Conservation (phyloP, 805 yeast genomes). For the Yarrowia sp. region DNA sequence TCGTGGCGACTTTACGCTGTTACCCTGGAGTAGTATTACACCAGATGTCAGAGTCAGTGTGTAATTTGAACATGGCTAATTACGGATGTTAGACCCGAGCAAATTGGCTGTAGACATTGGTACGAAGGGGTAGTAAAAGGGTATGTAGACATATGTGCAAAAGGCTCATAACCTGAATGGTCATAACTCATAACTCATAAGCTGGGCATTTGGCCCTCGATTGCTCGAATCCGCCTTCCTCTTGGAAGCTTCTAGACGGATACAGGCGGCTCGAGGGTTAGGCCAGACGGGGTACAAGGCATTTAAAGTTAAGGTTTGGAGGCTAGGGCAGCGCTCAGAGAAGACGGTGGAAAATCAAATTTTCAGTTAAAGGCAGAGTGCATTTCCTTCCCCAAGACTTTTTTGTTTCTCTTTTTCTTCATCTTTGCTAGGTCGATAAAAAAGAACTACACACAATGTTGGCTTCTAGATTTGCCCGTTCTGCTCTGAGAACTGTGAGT, state of each 20-base stretch:
- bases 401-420: slow-evolving; percentile 1
- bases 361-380: slow-evolving; percentile 27
- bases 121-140: no score
- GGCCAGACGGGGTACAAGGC: slow-evolving; percentile 1
- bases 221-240: no score
- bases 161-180: no score
- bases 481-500: slow-evolving; percentile 36
- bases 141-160: no score
- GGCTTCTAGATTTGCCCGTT: slow-evolving; percentile 43
- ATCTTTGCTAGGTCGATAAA: slow-evolving; percentile 25
- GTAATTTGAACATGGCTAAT: no score
- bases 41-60: no score
- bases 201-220: no score
- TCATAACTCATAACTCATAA: no score
- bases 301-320: background rate
- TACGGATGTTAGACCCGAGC: no score
- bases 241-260: slow-evolving; percentile 9
- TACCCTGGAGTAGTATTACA: no score
- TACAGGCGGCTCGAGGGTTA: background rate
- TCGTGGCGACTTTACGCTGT: no score
- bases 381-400: slow-evolving; percentile 23
- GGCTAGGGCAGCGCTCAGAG: slow-evolving; percentile 23
- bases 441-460: slow-evolving; percentile 34
- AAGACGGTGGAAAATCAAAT: slow-evolving; percentile 26
- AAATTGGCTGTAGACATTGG: no score